Evolutionary conservation across 805 yeast genomes (phyloP), one percentile per base, ranked within the genome.

Genomic region (Diddensiella santjacobensis): DNA sequence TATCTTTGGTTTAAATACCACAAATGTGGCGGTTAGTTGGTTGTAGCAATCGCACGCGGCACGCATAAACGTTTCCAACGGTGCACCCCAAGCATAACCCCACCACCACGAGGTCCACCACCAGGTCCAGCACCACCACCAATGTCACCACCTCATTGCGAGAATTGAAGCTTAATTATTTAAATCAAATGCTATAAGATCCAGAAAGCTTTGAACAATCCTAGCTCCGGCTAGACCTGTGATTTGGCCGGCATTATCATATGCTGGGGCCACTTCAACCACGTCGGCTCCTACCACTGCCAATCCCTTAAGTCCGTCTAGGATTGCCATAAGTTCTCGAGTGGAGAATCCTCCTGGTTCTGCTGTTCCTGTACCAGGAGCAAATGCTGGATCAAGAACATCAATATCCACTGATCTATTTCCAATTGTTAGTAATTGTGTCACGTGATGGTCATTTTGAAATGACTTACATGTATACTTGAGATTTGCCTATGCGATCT

Each of bases 301-400:
- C 48, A 84, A 64, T 0, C 79, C 80, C 42, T 78, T 80, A 11
- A 84, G 64, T 1, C 78, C 80, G 49, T 84, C 82, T 38, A 84
- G 55, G 18, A 83, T 64, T 4, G 73, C 66, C 51, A 81, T 71
- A 33, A 84, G 67, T 59, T 84, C 90, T 42, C 91, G 70, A 0
- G 82, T 68, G 5, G 80, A 71, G 71, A 83, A 76, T 2, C 91
- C 91, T 13, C 88, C 91, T 3, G 75, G 78, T 60, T 84, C 91
- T 57, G 81, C 76, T 2, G 91, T 84, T 6, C 91, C 91, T 0
- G 90, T 84, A 1, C 85, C 89, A 11, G 89, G 85, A 2, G 87
- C 87, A 40, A 71, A 67, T 3, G 83, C 78, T 0, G 88, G 88
- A 58, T 84, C 91, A 49, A 84, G 69, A 1, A 81, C 84, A 60